phyloP scores from a whole-genome alignment of 169 alveolate genomes.

The Cryptosporidium tyzzeri region DNA sequence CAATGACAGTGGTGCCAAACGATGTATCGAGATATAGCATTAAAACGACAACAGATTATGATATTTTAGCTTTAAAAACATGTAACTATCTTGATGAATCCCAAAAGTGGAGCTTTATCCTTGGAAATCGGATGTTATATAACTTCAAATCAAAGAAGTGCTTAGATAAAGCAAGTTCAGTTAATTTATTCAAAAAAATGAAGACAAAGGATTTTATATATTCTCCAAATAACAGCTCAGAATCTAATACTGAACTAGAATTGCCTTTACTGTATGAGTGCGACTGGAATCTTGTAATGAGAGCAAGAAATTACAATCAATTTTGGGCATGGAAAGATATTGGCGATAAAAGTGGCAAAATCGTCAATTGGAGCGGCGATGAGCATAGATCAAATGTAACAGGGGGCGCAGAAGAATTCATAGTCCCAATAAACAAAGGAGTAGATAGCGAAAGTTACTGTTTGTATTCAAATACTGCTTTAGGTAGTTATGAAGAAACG shows the following conservation, averaged over 20 bases:
- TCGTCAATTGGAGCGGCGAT: constrained; percentile 51
- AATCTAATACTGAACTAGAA: background rate
- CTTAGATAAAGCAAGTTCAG: constrained; percentile 13
- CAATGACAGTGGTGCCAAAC: constrained; percentile 59
- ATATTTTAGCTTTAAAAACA: constrained; percentile 11
- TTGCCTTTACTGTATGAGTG: constrained; percentile 33
- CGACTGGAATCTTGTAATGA: constrained; percentile 74
- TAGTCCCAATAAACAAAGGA: constrained; percentile 46
- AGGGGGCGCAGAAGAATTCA: constrained; percentile 68
- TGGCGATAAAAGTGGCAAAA: background rate
- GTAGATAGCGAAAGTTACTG: constrained; percentile 23
- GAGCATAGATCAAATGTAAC: constrained; percentile 55
- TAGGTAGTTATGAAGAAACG: constrained; percentile 23
- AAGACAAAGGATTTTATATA: background rate
- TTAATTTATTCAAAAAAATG: background rate
- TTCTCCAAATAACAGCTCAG: background rate
- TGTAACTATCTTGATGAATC: constrained; percentile 40
- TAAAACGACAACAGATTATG: constrained; percentile 41
- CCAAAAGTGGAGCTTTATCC: constrained; percentile 61
- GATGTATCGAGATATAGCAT: constrained; percentile 43
- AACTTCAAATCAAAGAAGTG: constrained; percentile 28
- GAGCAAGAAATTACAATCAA: constrained; percentile 66
- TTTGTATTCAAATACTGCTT: constrained; percentile 5
- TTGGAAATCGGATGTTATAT: constrained; percentile 65
- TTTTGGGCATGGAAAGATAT: constrained; percentile 60